These are phyloP conservation scores for Jaenimonas drosophilae DNA, from an alignment of 208 protist genomes.

Conservation along the genomic window DNA sequence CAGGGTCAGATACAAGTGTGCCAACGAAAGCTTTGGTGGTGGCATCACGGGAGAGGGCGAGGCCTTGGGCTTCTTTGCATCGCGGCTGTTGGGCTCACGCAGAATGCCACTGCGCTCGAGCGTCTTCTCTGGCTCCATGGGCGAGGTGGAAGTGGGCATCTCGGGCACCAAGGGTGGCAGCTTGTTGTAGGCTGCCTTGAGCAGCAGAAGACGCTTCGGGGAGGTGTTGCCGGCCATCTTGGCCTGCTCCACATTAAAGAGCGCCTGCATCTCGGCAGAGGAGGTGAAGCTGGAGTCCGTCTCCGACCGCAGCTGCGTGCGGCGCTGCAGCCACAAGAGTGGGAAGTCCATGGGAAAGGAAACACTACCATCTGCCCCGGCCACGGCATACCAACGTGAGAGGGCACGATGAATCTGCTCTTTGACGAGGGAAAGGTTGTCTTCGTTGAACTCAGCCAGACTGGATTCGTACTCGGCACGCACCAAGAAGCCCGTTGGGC, in stretches of 20 bases:
- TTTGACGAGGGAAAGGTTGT: constrained; percentile 33
- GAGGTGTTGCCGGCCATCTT: constrained; percentile 13
- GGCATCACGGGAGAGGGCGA: neutral
- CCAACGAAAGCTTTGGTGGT: constrained; percentile 17
- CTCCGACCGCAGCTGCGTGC: constrained; percentile 16
- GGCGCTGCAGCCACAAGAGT: constrained; percentile 31
- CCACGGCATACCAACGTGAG: constrained; percentile 10
- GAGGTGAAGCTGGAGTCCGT: constrained; percentile 13
- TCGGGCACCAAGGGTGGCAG: constrained; percentile 21
- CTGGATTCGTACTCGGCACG: constrained; percentile 48
- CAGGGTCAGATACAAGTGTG: constrained; percentile 54
- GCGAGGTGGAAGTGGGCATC: neutral
- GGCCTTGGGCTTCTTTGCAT: neutral
- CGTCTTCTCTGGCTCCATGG: too few species aligned
- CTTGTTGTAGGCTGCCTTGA: constrained; percentile 37
- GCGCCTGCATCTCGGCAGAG: constrained; percentile 23
- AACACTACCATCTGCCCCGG: constrained; percentile 8
- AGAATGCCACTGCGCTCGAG: too few species aligned
- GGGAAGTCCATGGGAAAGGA: constrained; percentile 41
- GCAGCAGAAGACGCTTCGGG: constrained; percentile 24
- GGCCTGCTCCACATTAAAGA: constrained; percentile 46
- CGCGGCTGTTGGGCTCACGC: neutral
- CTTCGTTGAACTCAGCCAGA: constrained; percentile 57
- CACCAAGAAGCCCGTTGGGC: constrained; percentile 24
- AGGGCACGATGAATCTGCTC: constrained; percentile 19